Evolutionary conservation across 1,284 basidiomycete species (phyloP), one percentile per base, ranked within the genome.

Genomic region (Tilletia walkeri): DNA sequence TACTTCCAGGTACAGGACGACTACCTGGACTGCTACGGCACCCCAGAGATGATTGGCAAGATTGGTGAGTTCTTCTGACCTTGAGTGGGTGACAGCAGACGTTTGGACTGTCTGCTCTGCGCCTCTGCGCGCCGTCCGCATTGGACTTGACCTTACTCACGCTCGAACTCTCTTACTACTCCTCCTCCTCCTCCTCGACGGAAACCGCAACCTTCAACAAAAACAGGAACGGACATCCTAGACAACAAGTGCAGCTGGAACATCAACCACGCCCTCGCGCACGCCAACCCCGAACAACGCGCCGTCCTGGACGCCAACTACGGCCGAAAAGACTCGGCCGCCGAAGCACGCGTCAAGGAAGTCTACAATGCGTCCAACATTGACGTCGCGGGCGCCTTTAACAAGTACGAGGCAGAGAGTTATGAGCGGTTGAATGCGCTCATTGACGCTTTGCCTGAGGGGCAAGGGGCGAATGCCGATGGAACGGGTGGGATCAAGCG

Each of bases 241-340:
- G 95, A 99, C 86, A 98, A 98, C 89, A 99, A 99, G 86, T 99
- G 96, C 86, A 92, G 92, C 53, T 99, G 95, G 96, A 91, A 91
- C 82, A 87, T 99, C 85, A 98, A 97, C 85, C 90, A 90, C 20
- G 95, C 94, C 41, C 88, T 99, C 72, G 86, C 87, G 70, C 78
- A 85, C 74, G 83, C 93, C 88, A 87, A 89, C 85, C 75, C 88
- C 87, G 87, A 88, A 68, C 88, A 89, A 82, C 85, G 88, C 61
- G 82, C 86, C 71, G 77, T 87, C 34, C 86, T 89, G 63, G 88
- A 89, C 76, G 85, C 88, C 53, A 93, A 94, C 85, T 99, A 99
- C 84, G 95, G 95, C 5, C 87, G 88, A 72, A 97, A 96, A 86
- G 87, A 90, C 78, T 75, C 88, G 39, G 86, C 87, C 84, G 85